A percentile compares a stretch with the other conserved stretches of the same genome.
These are phyloP conservation scores for Penicillium sp. DNA, from an alignment of 2,329 filamentous ascomycete species.

Conservation along the genomic window DNA sequence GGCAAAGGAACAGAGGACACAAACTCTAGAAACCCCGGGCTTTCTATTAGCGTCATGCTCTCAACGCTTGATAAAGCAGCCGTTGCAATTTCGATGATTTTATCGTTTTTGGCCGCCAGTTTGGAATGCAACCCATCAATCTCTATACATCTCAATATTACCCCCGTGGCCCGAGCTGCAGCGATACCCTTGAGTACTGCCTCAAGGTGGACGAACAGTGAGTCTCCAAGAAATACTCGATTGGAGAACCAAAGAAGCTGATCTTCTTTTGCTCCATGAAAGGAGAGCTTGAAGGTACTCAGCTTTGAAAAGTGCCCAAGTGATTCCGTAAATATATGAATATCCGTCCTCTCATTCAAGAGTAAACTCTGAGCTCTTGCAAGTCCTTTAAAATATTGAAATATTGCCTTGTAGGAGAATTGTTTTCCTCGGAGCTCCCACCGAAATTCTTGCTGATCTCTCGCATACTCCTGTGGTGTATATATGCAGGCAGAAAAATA, in stretches of 20 bases:
- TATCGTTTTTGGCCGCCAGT: background rate
- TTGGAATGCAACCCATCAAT: background rate
- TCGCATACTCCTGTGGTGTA: background rate
- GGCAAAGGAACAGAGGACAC: background rate
- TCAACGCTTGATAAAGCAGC: background rate
- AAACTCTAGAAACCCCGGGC: background rate
- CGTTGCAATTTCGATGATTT: background rate
- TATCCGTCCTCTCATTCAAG: background rate
- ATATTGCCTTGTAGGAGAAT: background rate
- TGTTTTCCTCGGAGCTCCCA: background rate
- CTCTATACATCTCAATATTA: background rate
- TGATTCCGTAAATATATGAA: background rate
- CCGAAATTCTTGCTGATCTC: background rate
- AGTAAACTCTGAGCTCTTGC: background rate
- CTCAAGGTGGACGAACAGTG: background rate
- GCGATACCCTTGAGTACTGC: background rate
- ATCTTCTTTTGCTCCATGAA: background rate
- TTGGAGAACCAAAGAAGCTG: background rate
- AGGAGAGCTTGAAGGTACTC: background rate
- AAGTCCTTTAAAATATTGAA: background rate
- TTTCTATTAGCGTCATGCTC: background rate
- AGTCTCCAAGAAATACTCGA: background rate
- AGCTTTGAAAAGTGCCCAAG: background rate
- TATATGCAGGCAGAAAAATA: background rate
- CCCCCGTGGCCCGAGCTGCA: background rate